A percentile compares a stretch with the other conserved stretches of the same genome.
Conservation (phyloP, 2,329 filamentous ascomycete species). For the Hirsutella rhossiliensis region DNA sequence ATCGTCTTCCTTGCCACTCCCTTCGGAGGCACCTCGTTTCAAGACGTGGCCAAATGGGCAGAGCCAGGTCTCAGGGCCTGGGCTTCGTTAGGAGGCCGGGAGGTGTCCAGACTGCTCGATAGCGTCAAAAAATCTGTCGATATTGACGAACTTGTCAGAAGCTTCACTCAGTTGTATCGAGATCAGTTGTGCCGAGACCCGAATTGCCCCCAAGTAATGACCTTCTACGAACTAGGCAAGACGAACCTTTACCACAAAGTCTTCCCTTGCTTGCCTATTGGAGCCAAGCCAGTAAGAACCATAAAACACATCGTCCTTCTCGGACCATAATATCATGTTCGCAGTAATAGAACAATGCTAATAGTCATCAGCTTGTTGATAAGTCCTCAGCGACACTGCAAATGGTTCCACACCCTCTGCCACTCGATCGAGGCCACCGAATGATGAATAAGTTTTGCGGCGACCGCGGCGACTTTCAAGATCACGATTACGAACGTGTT, state of each 20-base stretch:
- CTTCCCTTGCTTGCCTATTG: constrained; percentile 4
- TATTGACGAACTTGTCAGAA: constrained; percentile 9
- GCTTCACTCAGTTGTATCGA: constrained; percentile 6
- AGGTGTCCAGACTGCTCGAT: constrained; percentile 8
- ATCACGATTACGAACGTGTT: constrained; percentile 5
- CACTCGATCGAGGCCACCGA: constrained; percentile 11
- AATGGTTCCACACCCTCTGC: constrained; percentile 10
- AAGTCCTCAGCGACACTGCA: constrained; percentile 11
- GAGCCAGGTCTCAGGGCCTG: constrained; percentile 6
- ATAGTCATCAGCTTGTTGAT: constrained; percentile 11
- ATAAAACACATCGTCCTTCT: too few relatives aligned
- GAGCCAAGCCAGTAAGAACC: neutral
- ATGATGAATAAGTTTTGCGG: constrained; percentile 15
- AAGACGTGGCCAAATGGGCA: constrained; percentile 11
- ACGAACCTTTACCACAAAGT: constrained; percentile 10
- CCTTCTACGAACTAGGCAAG: constrained; percentile 11
- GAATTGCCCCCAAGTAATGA: constrained; percentile 5
- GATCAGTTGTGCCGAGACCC: constrained; percentile 4
- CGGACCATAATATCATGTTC: neutral
- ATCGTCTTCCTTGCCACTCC: constrained; percentile 17
- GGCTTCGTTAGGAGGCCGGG: constrained; percentile 5
- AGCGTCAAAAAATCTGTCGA: constrained; percentile 6
- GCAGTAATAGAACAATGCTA: neutral
- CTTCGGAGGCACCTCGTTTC: constrained; percentile 15
- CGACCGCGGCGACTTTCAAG: neutral